Base-by-base conservation (phyloP, 352 stramenopile species). In the Globisporangium camurandrum region DNA sequence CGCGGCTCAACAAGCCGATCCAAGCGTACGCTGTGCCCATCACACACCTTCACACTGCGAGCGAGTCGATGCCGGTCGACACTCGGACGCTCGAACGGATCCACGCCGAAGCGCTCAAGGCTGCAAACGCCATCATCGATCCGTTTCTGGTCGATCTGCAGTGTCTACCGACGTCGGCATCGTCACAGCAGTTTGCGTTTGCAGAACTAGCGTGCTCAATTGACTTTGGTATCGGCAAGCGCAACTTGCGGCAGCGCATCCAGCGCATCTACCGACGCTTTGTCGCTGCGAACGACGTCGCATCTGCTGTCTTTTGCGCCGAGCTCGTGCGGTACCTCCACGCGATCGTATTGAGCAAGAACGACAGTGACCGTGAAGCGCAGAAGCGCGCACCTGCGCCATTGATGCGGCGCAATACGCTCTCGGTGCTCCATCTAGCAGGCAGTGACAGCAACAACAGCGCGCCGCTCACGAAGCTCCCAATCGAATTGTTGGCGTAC, bases 401-500 rank as follows among this genome's bases (percentile, higher is more conserved):
- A 24, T 39, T 64, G 9, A 47, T 76, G 45, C 62, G 61, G 6
- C 71, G 72, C 27, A 63, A 73, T 48, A 75, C 71, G 28, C 79
- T 74, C 26, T 79, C 70, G 3, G 50, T 82, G 6, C 80, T 85
- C 51, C 59, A 75, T 22, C 49, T 76, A 34, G 57, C 16, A 2
- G 36, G 59, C 16, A 56, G 45, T 20, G 55, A 49, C 37, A 62
- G 64, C 34, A 54, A 62, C 28, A 48, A 51, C 0, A 49, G 50
- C 4, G 39, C 58, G 10, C 66, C 68, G 23, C 46, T 78, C 39
- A 78, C 66, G 3, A 69, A 64, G 55, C 63, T 89, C 17, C 78
- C 78, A 9, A 56, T 86, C 20, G 72, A 89, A 53, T 47, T 89
- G 36, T 31, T 89, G 36, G 84, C 78, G 5, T 89, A 89, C 64